A percentile compares a stretch with the other conserved stretches of the same genome.
Evolutionary conservation across 2,329 filamentous ascomycete genomes (phyloP).

Genomic region (Fusarium gaditjirri): DNA sequence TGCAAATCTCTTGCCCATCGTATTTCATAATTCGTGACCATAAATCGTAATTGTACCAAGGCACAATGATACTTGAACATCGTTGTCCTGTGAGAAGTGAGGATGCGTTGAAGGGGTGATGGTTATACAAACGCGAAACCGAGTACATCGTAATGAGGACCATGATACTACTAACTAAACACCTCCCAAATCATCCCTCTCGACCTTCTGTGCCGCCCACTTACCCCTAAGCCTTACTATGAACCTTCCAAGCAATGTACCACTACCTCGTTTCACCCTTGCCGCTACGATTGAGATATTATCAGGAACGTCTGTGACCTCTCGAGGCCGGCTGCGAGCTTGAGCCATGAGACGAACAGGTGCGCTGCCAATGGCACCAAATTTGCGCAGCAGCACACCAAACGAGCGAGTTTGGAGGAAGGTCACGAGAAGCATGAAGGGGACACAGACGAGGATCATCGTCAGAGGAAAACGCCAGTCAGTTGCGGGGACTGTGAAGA

Average conservation of each 20-base stretch:
- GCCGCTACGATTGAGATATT: slow-evolving; percentile 29
- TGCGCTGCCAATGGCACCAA: slow-evolving; percentile 14
- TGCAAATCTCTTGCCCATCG: neutral
- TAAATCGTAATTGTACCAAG: neutral
- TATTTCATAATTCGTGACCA: slow-evolving; percentile 11
- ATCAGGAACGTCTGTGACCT: slow-evolving; percentile 34
- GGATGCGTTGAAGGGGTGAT: neutral
- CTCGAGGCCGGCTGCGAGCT: slow-evolving; percentile 17
- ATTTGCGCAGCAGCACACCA: slow-evolving; percentile 42
- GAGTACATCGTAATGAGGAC: neutral
- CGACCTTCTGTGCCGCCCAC: neutral
- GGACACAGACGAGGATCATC: slow-evolving; percentile 72
- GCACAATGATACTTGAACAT: neutral
- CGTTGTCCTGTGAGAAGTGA: neutral
- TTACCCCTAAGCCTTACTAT: slow-evolving; percentile 20
- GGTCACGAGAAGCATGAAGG: slow-evolving; percentile 60
- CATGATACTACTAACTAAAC: slow-evolving; percentile 13
- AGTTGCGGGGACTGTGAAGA: slow-evolving; percentile 53
- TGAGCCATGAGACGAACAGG: slow-evolving; percentile 6
- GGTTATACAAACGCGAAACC: neutral
- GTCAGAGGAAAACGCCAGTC: slow-evolving; percentile 63
- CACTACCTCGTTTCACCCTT: slow-evolving; percentile 8
- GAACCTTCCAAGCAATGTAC: slow-evolving; percentile 3
- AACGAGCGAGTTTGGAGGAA: slow-evolving; percentile 57
- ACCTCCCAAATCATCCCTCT: slow-evolving; percentile 24